phyloP scores from a whole-genome alignment of 2,329 filamentous ascomycete species.

The Penicillium sp. region DNA sequence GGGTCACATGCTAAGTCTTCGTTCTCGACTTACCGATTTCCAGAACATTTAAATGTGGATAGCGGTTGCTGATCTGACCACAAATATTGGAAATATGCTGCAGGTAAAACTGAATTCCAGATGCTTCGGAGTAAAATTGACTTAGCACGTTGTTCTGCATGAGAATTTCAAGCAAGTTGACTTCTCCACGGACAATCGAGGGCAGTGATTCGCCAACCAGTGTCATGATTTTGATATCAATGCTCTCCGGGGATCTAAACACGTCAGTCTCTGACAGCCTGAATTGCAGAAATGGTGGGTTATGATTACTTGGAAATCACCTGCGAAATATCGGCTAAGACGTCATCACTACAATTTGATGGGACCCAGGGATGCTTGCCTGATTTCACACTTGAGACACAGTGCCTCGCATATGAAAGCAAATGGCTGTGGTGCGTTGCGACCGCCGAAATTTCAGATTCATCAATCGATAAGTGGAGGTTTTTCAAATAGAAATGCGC shows the following conservation, averaged over 20 bases:
- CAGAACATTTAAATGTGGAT: constrained; percentile 47
- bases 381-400: constrained; percentile 8
- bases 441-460: background rate
- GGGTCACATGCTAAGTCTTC: too few species aligned
- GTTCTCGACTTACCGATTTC: constrained; percentile 33
- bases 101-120: constrained; percentile 25
- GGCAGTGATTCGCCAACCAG: constrained; percentile 37
- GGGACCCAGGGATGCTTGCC: constrained; percentile 10
- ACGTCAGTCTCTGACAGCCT: background rate
- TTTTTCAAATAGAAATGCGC: constrained; percentile 21
- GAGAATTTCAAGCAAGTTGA: constrained; percentile 41
- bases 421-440: constrained; percentile 13
- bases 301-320: constrained; percentile 10
- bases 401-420: constrained; percentile 15
- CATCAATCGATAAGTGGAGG: background rate
- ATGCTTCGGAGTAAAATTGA: constrained; percentile 32
- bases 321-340: constrained; percentile 1
- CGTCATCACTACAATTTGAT: constrained; percentile 15
- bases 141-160: constrained; percentile 36
- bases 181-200: constrained; percentile 34
- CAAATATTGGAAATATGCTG: constrained; percentile 29
- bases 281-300: too few species aligned
- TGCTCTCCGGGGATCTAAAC: constrained; percentile 3
- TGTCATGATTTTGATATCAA: constrained; percentile 12
- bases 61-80: constrained; percentile 39